phyloP scores from a whole-genome alignment of 495 filamentous ascomycete genomes.

The Hypoxylon lienhwacheense region DNA sequence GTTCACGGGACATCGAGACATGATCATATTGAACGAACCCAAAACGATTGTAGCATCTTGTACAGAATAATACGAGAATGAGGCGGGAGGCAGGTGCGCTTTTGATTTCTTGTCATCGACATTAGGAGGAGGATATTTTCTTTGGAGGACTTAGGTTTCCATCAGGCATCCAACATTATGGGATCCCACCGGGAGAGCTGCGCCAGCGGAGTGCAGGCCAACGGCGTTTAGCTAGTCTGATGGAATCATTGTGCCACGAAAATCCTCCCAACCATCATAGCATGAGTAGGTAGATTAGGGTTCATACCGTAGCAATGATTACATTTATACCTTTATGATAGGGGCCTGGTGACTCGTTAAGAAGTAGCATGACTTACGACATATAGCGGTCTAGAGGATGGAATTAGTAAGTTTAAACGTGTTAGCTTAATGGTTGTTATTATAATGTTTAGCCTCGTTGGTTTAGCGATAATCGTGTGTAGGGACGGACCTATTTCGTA shows the following conservation, averaged over 20 bases:
- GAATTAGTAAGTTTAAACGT: too few relatives aligned
- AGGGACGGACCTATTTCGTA: too few relatives aligned
- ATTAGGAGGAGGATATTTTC: neutral
- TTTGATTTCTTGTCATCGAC: conserved; percentile 17
- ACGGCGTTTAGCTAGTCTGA: conserved; percentile 21
- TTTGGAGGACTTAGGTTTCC: conserved; percentile 8
- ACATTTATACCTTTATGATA: conserved; percentile 6
- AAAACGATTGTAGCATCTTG: conserved; percentile 19
- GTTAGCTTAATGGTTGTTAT: too few relatives aligned
- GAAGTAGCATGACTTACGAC: too few relatives aligned
- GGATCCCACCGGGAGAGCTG: conserved; percentile 8
- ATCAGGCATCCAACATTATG: conserved; percentile 22
- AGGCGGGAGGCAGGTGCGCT: conserved; percentile 14
- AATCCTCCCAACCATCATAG: conserved; percentile 9
- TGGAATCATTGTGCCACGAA: conserved; percentile 2
- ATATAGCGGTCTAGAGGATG: too few relatives aligned
- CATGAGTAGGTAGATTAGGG: conserved; percentile 29
- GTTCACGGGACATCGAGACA: neutral
- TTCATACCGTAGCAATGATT: conserved; percentile 15
- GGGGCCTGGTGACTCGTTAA: too few relatives aligned
- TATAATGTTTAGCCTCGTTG: too few relatives aligned
- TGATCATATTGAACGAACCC: conserved; percentile 7
- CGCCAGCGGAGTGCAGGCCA: conserved; percentile 35
- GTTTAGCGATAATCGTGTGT: too few relatives aligned
- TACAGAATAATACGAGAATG: conserved; percentile 28